Base-by-base conservation (phyloP, 176 grass and related monocot genomes). In the Oryza meyeriana region DNA sequence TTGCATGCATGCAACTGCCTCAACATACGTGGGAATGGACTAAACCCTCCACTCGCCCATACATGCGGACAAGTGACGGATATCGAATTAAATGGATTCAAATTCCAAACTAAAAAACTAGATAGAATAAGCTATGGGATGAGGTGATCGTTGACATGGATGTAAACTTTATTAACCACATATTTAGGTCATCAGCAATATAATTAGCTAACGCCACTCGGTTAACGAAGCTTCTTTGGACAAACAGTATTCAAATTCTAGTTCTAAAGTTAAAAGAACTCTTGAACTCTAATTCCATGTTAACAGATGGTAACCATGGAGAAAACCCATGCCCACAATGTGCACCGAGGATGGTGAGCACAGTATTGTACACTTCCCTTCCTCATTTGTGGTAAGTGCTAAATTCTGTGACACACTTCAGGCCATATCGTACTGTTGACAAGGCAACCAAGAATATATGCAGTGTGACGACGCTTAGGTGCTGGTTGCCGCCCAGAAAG, bases 401-500 rank as follows among this genome's bases (percentile, higher is more conserved):
- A 85, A 70, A 69, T 55, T 81, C 52, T 85, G 44, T 44, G 78
- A 61, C 79, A 78, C 16, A 34, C 45, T 72, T 9, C 12, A 82
- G 78, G 40, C 14, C 35, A 62, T 34, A 71, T 42, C 33, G 18
- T 22, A 55, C 3, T 25, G 27, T 45, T n/a, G 62, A 58, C 61
- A 79, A 80, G 59, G 59, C 31, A 79, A 28, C 18, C 18, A 79
- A 18, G 82, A 77, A 31, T 33, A 77, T 44, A 81, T 89, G 65
- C 41, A 62, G 68, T 6, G 33, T 57, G 69, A 40, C 25, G 6
- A 55, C 1, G 75, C 71, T 80, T 75, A 1, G 44, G 65, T 64
- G 52, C 71, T 81, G 72, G 72, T n/a, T 65, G 44, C 24, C 48
- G 8, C 57, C 72, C 70, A 81, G 77, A 71, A 89, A 76, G 77